phyloP scores from a whole-genome alignment of 1,139 yeast genomes.

The Geotrichum reessii region DNA sequence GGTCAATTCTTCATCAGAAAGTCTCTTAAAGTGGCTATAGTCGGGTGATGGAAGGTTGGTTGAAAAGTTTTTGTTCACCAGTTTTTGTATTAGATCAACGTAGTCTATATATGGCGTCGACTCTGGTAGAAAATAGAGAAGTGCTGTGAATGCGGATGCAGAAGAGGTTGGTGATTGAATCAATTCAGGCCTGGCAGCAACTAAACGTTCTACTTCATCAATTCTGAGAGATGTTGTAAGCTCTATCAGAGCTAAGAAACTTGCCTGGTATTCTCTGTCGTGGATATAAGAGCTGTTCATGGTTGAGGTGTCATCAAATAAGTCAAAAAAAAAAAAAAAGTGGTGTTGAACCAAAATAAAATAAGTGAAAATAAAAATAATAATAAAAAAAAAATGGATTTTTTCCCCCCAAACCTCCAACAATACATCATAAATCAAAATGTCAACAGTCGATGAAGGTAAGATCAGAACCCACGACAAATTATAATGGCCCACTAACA shows the following conservation, averaged over 20 bases:
- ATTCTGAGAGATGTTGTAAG: conserved; percentile 9
- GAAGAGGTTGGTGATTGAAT: conserved; percentile 12
- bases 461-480: background rate
- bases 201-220: conserved; percentile 1
- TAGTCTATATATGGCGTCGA: conserved; percentile 9
- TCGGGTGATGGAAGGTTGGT: background rate
- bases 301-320: background rate
- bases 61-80: conserved; percentile 4
- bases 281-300: background rate
- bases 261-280: conserved; percentile 1
- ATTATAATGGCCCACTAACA: background rate
- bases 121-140: conserved; percentile 17
- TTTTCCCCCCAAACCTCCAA: background rate
- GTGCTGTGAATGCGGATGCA: conserved; percentile 8
- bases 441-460: conserved; percentile 10
- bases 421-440: background rate
- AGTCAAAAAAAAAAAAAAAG: background rate
- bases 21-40: background rate
- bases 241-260: conserved; percentile 3
- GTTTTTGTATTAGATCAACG: conserved; percentile 8
- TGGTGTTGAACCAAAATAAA: background rate
- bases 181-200: background rate
- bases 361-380: background rate
- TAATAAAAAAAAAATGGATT: conserved; percentile 2
- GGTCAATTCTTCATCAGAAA: conserved; percentile 19